Evolutionary conservation across 2,329 filamentous ascomycete genomes (phyloP).

Genomic region (Fusarium equiseti): DNA sequence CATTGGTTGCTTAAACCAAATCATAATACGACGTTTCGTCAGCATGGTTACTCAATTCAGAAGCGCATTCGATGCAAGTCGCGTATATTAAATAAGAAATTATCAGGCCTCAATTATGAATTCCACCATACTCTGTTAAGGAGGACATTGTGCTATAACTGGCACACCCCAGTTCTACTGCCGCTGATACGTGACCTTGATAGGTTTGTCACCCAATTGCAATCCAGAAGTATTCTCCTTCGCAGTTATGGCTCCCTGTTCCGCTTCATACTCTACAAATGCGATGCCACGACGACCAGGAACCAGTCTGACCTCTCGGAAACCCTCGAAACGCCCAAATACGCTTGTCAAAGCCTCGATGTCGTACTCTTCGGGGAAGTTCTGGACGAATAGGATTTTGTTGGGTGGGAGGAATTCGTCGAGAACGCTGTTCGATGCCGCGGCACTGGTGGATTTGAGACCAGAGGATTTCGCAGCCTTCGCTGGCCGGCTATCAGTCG

Average conservation of each 20-base stretch:
- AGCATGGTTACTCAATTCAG: neutral
- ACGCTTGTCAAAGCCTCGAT: constrained; percentile 82
- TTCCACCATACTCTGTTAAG: neutral
- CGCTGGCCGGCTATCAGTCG: constrained; percentile 66
- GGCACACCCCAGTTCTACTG: constrained; percentile 64
- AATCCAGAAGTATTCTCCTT: constrained; percentile 94
- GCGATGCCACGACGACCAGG: constrained; percentile 89
- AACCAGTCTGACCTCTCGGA: constrained; percentile 91
- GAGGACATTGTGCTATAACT: neutral
- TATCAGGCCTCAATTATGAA: neutral
- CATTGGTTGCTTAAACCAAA: neutral
- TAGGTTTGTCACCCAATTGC: constrained; percentile 78
- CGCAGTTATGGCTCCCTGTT: constrained; percentile 88
- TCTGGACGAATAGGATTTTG: constrained; percentile 95
- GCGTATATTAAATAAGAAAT: constrained; percentile 1
- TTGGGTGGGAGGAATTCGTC: constrained; percentile 98
- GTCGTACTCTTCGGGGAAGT: constrained; percentile 88
- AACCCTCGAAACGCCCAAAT: constrained; percentile 91
- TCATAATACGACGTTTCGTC: neutral
- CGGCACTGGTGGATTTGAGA: constrained; percentile 79
- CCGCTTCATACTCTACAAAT: constrained; percentile 95
- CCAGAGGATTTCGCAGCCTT: constrained; percentile 73
- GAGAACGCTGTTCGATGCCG: constrained; percentile 80
- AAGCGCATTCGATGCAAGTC: neutral
- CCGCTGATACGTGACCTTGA: constrained; percentile 97